Evolutionary conservation across 2,329 filamentous ascomycete species (phyloP).

Genomic region (Hawksworthiomyces lignivorus): DNA sequence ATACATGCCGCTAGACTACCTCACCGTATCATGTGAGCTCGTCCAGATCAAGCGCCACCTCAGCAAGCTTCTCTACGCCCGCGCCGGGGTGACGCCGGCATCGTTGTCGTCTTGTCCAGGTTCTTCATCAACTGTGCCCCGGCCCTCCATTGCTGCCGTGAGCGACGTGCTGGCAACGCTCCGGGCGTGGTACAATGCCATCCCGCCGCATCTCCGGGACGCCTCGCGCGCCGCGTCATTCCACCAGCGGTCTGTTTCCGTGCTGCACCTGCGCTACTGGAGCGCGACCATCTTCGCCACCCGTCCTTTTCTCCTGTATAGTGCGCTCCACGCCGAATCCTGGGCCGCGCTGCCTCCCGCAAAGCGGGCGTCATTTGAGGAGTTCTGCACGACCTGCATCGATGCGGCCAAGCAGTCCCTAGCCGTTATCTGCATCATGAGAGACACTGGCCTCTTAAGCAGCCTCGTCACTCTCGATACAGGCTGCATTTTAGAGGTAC

Average conservation of each 20-base stretch:
- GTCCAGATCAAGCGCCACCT: slow-evolving; percentile 17
- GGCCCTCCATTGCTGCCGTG: slow-evolving; percentile 15
- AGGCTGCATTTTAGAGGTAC: slow-evolving; percentile 16
- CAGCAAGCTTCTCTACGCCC: slow-evolving; percentile 14
- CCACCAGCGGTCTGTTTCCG: slow-evolving; percentile 19
- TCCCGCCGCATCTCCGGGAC: slow-evolving; percentile 19
- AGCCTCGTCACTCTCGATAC: slow-evolving; percentile 19
- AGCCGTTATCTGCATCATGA: slow-evolving; percentile 16
- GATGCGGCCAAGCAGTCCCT: slow-evolving; percentile 17
- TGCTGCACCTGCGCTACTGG: slow-evolving; percentile 20
- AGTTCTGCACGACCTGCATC: slow-evolving; percentile 17
- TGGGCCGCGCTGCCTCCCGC: slow-evolving; percentile 7
- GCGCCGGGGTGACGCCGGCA: neutral
- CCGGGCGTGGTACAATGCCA: slow-evolving; percentile 16
- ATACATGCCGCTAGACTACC: slow-evolving; percentile 21
- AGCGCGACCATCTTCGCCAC: slow-evolving; percentile 17
- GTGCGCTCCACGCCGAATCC: slow-evolving; percentile 11
- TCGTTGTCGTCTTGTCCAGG: neutral
- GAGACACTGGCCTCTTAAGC: slow-evolving; percentile 15
- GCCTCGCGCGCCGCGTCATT: slow-evolving; percentile 14
- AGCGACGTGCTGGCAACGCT: slow-evolving; percentile 14
- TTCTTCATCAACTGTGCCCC: neutral
- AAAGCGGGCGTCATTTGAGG: slow-evolving; percentile 18
- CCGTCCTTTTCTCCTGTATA: slow-evolving; percentile 27
- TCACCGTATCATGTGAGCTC: slow-evolving; percentile 18